Base-by-base conservation (phyloP, 768 basidiomycete species). In the Russula vinacea region DNA sequence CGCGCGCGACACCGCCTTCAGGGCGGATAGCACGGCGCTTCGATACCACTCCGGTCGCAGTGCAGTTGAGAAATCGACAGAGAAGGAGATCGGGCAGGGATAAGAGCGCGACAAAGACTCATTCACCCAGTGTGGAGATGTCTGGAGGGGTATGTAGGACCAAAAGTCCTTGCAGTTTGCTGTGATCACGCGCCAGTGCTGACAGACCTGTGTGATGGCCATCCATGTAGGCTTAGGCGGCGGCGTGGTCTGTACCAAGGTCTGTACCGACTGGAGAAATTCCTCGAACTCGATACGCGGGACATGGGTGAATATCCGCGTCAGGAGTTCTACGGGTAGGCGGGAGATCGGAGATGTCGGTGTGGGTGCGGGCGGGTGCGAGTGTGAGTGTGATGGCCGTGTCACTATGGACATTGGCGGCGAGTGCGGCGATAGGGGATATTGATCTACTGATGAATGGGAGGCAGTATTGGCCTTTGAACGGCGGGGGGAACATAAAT, bases 201-300 rank as follows among this genome's bases (percentile, higher is more conserved):
- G 63, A 14, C 63, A 59, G 52, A 55, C 53, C 5, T 64, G 58
- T 1, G 44, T 10, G 35, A 64, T 55, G 26, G 52, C 35, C 29
- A 55, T 54, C 58, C 52, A 64, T 10, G 24, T 54, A 10, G 52
- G 62, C 35, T 7, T 16, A 13, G 26, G n/a, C 17, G 19, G 42
- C 33, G 22, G 17, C 33, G 10, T 19, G 32, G 17, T 33, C 0
- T 10, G 11, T 1, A 17, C 19, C 9, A n/a, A 32, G 40, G 17
- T 33, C 0, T 10, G 11, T 3, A 17, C 19, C 9, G 29, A 32
- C 19, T 8, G 35, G 44, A 62, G 47, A 16, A 56, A 59, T 13
- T 64, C 62, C 11, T 64, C 52, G 11, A 64, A 64, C 33, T 60
- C 37, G n/a, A 59, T 47, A 29, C 58, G 58, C 3, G 63, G 63